Percentiles rank a stretch among this genome's conserved stretches.
These are phyloP conservation scores for Penicillium verhagenii DNA, from an alignment of 495 filamentous ascomycete genomes.

Conservation along the genomic window DNA sequence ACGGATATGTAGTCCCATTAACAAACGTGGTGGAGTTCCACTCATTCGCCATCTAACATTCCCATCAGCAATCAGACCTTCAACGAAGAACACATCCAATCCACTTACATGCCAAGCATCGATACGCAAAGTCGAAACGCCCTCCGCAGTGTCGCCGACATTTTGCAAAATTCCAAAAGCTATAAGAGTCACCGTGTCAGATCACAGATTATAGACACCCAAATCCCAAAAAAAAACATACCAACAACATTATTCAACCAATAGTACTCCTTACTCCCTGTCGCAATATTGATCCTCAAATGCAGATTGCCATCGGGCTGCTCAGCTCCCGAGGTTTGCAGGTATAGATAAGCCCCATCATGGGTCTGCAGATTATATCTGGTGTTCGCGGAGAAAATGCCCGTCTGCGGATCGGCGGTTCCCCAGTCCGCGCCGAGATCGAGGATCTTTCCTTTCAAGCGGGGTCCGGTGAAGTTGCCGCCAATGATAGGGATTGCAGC, in stretches of 20 bases:
- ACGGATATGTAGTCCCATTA: conserved; percentile 4
- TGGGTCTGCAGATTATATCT: conserved; percentile 33
- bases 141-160: conserved; percentile 7
- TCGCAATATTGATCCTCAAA: conserved; percentile 29
- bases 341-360: conserved; percentile 29
- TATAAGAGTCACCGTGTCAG: conserved; percentile 5
- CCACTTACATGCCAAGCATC: conserved; percentile 38
- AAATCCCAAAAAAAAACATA: conserved; percentile 9
- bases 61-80: not conserved
- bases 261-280: conserved; percentile 30
- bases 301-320: conserved; percentile 25
- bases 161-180: conserved; percentile 23
- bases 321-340: conserved; percentile 26
- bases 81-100: no score
- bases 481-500: conserved; percentile 31
- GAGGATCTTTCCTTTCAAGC: conserved; percentile 27
- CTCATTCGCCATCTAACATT: conserved; percentile 4
- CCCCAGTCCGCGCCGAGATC: conserved; percentile 37
- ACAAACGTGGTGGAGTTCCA: conserved; percentile 5
- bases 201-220: not conserved
- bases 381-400: conserved; percentile 33
- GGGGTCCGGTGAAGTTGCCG: conserved; percentile 32
- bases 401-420: conserved; percentile 23
- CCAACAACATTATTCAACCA: conserved; percentile 38
- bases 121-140: conserved; percentile 22